Percentiles rank a stretch among this genome's conserved stretches.
phyloP scores from a whole-genome alignment of 2,329 filamentous ascomycete genomes.

The Colletotrichum magnum region DNA sequence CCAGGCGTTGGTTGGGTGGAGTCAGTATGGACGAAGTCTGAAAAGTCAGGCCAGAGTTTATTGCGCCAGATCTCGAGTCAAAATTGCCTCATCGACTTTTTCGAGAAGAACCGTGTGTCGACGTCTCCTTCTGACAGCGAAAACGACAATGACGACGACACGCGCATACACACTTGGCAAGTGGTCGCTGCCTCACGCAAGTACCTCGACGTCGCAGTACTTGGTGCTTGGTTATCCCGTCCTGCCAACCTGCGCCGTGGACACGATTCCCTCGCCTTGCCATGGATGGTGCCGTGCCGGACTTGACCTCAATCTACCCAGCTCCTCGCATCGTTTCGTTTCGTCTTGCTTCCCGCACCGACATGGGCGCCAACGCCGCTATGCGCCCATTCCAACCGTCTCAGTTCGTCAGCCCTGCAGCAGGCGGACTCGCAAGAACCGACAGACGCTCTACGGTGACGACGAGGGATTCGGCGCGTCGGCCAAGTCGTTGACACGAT shows the following conservation, averaged over 20 bases:
- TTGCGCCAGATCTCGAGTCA: conserved; percentile 15
- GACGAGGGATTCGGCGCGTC: neutral
- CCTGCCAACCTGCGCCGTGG: neutral
- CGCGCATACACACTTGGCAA: neutral
- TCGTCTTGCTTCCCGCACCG: conserved; percentile 8
- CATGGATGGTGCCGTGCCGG: too few species aligned
- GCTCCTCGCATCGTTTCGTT: conserved; percentile 5
- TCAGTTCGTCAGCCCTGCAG: conserved; percentile 10
- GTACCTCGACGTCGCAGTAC: conserved; percentile 8
- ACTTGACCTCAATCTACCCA: neutral
- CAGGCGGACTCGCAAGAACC: conserved; percentile 5
- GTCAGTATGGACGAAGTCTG: conserved; percentile 18
- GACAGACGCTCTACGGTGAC: conserved; percentile 3
- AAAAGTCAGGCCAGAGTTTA: conserved; percentile 22
- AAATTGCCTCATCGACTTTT: conserved; percentile 9
- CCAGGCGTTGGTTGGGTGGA: neutral
- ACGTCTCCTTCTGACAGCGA: conserved; percentile 1
- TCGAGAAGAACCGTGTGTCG: conserved; percentile 15
- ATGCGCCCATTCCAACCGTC: conserved; percentile 8
- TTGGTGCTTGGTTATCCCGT: conserved; percentile 1
- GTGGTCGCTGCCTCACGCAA: neutral
- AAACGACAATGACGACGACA: conserved; percentile 5
- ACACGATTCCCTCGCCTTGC: neutral
- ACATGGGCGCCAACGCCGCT: conserved; percentile 5
- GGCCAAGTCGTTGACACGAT: neutral